Base-by-base conservation (phyloP, 352 stramenopile species). In the Phytophthora pisi region DNA sequence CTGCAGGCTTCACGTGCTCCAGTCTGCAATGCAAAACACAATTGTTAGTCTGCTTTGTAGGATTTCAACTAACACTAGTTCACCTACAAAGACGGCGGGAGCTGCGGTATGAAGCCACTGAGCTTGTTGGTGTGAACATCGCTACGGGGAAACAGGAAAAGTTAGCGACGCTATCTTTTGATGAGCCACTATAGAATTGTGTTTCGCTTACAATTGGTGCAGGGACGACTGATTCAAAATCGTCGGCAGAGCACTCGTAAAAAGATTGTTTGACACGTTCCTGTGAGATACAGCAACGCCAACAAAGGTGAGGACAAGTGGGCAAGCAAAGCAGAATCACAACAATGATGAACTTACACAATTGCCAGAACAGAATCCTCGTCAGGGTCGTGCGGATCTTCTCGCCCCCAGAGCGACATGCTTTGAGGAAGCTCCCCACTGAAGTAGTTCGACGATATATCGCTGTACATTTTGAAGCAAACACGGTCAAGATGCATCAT, bases 361-460 rank as follows among this genome's bases (percentile, higher is more conserved):
- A 70, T 59, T 51, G 74, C 16, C 26, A 89, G 36, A 34, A 70
- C 51, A 0, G 84, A 85, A 5, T 78, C 62, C 50, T 92, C 78
- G 7, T 82, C 68, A 3, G 81, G 79, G 45, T 92, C 75, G n/a
- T 72, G 55, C 11, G 74, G 77, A 30, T 91, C 76, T 55, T 82
- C 69, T 31, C 78, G 69, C 0, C 81, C 82, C 66, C 79, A 86
- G 2, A 62, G 34, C 5, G 72, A 61, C 16, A 91, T n/a, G 16
- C 77, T 59, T 15, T 31, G 3, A 8, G 81, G 80, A 10, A 91
- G 65, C 0, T 64, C 40, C 1, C 79, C 82, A n/a, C 74, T 66
- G 4, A 91, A 70, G 0, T 64, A 31, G 52, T 92, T 92, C 36
- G 75, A 60, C 3, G 84, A 89, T 5, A 90, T 18, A 62, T 91